Base-by-base conservation (phyloP, 2,329 filamentous ascomycete species). In the Penicillium sp. region DNA sequence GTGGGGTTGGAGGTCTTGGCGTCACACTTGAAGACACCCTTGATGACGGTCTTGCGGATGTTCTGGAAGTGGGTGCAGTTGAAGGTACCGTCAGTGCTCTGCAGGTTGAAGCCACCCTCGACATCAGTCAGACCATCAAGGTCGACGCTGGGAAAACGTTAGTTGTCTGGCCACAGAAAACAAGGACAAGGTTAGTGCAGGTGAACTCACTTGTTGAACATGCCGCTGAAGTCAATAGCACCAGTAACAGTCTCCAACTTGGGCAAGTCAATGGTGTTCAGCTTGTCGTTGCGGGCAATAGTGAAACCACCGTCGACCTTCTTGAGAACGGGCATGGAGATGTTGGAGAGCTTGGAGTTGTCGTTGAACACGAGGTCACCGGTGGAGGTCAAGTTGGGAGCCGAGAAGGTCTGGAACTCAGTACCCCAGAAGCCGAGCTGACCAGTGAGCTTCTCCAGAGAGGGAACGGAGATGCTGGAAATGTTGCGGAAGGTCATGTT, bases 251-350 rank as follows among this genome's bases (percentile, higher is more conserved):
- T 85, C 73, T 85, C 73, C 31, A 99, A 85, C 65, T 82, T 74
- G 62, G 84, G 83, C 79, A 98, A 90, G 65, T 84, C 78, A 58
- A 97, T 82, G 61, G 80, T 75, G 58, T 78, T 69, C 37, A 97
- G 84, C 57, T 82, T 81, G 62, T 91, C 91, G 88, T 98, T 97
- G 86, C 96, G 96, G 79, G 90, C 89, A 73, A 99, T 86, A 69
- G 90, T 87, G 75, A 96, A 86, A 75, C 90, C 91, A 80, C 91
- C 93, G 67, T 85, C 86, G 71, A 96, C 84, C 56, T 79, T 84
- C 66, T 82, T 83, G 48, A 98, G 83, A 22, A 73, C 49, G 50
- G 90, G 88, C 78, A 96, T 85, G 60, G 88, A 87, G 78, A 97
- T 83, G 85, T 96, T 96, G 74, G 80, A 78, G 62, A 89, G 72